phyloP scores from a whole-genome alignment of 306 rosid species.

The Medicago ruthenica region DNA sequence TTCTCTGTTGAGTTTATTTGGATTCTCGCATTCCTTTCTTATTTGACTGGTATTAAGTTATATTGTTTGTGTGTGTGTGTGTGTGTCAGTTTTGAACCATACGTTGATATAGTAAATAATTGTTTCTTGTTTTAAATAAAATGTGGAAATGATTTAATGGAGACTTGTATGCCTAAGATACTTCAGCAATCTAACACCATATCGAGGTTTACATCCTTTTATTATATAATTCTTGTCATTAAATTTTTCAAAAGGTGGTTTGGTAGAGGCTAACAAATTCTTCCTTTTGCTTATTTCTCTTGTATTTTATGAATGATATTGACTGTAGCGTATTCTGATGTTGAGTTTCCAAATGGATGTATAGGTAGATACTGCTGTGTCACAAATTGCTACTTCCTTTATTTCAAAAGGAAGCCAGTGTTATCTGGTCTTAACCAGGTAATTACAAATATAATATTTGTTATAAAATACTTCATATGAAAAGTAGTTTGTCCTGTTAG shows the following conservation, averaged over 20 bases:
- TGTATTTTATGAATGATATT: slow-evolving; percentile 9
- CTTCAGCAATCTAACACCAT: slow-evolving; percentile 26
- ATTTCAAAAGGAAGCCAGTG: slow-evolving; percentile 83
- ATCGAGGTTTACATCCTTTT: slow-evolving; percentile 6
- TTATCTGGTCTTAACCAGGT: slow-evolving; percentile 84
- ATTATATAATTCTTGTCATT: not conserved
- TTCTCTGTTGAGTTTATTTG: slow-evolving; percentile 25
- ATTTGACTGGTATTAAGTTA: slow-evolving; percentile 17
- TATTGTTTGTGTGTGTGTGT: not conserved
- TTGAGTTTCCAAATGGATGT: slow-evolving; percentile 42
- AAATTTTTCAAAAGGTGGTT: slow-evolving; percentile 2
- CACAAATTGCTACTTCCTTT: slow-evolving; percentile 63
- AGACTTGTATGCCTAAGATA: slow-evolving; percentile 8
- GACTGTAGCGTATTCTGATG: slow-evolving; percentile 23
- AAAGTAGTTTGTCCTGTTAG: slow-evolving; percentile 5
- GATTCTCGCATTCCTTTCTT: slow-evolving; percentile 35
- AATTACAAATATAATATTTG: slow-evolving; percentile 35
- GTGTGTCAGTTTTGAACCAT: slow-evolving; percentile 5
- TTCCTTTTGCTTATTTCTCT: slow-evolving; percentile 29
- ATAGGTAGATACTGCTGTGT: slow-evolving; percentile 76
- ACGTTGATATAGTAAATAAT: not conserved
- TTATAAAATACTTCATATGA: slow-evolving; percentile 4
- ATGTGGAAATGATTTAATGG: slow-evolving; percentile 35
- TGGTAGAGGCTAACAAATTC: slow-evolving; percentile 7
- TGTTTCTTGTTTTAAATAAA: slow-evolving; percentile 14